Evolutionary conservation across 169 alveolate genomes (phyloP).

Genomic region (Blepharisma undulans): DNA sequence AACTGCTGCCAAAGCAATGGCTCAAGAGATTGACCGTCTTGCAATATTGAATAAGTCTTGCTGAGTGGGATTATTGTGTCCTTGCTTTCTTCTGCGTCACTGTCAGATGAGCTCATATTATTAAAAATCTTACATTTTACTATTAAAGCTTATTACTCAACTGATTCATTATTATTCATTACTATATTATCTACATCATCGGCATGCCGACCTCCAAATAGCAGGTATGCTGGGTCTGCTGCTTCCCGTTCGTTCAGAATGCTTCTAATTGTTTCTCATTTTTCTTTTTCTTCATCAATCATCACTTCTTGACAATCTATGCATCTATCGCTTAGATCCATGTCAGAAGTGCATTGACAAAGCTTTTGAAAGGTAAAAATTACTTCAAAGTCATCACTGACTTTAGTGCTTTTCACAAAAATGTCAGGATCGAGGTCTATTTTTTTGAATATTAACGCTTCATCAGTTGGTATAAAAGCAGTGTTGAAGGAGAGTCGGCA

Average conservation of each 20-base stretch:
- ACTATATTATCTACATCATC: conserved; percentile 31
- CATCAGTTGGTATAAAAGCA: conserved; percentile 43
- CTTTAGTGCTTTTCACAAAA: background rate
- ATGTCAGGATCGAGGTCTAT: background rate
- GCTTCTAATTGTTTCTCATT: conserved; percentile 9
- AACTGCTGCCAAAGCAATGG: background rate
- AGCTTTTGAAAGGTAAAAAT: conserved; percentile 22
- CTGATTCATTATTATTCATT: background rate
- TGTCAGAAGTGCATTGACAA: conserved; percentile 41
- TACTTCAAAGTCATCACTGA: background rate
- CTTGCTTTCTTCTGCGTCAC: background rate
- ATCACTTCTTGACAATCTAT: conserved; percentile 12
- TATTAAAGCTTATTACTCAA: background rate
- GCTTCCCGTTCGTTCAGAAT: conserved; percentile 7
- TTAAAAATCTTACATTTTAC: background rate
- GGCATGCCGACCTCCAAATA: conserved; percentile 44
- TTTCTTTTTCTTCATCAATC: background rate
- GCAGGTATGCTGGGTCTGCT: conserved; percentile 44
- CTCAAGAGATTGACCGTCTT: background rate
- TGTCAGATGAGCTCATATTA: background rate
- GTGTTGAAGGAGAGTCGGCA: conserved; percentile 71
- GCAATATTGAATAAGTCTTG: background rate
- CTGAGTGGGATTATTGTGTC: background rate
- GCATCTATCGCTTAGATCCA: conserved; percentile 36
- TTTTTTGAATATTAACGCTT: background rate